phyloP scores from a whole-genome alignment of 805 yeast species.

The Candida quercuum region DNA sequence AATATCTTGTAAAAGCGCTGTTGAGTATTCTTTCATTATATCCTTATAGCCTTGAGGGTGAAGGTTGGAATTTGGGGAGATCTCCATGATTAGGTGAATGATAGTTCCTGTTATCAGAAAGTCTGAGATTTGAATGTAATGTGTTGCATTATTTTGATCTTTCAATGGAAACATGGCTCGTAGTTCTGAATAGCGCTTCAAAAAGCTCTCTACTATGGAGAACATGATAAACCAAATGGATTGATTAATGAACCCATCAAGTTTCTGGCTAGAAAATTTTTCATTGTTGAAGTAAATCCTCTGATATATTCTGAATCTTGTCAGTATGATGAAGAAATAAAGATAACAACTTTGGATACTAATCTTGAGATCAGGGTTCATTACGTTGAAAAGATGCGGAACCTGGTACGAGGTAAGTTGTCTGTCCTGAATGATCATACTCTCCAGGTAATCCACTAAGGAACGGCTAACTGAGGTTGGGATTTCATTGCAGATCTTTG shows the following conservation, averaged over 20 bases:
- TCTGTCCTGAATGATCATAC: conserved; percentile 16
- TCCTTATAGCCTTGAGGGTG: conserved; percentile 12
- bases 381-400: conserved; percentile 7
- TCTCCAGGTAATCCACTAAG: conserved; percentile 13
- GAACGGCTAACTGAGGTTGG: conserved; percentile 10
- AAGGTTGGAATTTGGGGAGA: conserved; percentile 8
- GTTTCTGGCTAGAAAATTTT: not conserved
- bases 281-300: conserved; percentile 10
- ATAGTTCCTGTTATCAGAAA: conserved; percentile 10
- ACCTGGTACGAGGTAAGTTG: conserved; percentile 14
- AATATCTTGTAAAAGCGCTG: conserved; percentile 8
- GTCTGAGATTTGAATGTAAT: conserved; percentile 12
- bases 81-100: conserved; percentile 7
- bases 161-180: conserved; percentile 11
- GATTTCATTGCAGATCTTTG: conserved; percentile 16
- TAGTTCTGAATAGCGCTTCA: conserved; percentile 15
- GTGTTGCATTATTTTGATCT: conserved; percentile 6
- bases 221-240: conserved; percentile 18
- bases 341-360: conserved; percentile 17
- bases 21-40: conserved; percentile 10
- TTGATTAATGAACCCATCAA: conserved; percentile 3
- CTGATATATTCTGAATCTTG: conserved; percentile 14
- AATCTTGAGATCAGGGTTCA: conserved; percentile 11
- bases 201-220: conserved; percentile 18
- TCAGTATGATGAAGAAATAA: conserved; percentile 10